phyloP scores from a whole-genome alignment of 2,329 filamentous ascomycete genomes.

The Xylariaceae sp. region DNA sequence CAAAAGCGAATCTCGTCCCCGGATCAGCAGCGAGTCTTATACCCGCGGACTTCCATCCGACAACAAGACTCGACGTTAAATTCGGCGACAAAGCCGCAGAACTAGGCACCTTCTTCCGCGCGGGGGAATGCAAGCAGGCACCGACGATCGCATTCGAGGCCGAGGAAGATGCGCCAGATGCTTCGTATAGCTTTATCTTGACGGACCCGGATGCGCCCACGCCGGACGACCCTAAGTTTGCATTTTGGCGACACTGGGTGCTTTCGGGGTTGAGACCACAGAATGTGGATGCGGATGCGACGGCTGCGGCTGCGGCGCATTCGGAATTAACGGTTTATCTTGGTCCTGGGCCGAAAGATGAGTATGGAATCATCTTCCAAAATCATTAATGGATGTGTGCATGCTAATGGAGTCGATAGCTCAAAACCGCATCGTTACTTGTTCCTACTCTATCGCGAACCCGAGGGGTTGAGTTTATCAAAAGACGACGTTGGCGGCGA shows the following conservation, averaged over 20 bases:
- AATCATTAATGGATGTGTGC: too few relatives aligned
- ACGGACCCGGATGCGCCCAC: constrained; percentile 52
- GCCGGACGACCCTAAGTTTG: constrained; percentile 49
- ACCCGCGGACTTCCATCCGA: constrained; percentile 39
- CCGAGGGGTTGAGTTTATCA: constrained; percentile 30
- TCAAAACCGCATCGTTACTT: constrained; percentile 45
- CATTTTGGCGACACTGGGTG: constrained; percentile 52
- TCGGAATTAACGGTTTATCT: constrained; percentile 39
- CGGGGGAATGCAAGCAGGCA: constrained; percentile 33
- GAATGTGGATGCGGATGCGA: constrained; percentile 6
- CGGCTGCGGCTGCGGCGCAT: neutral
- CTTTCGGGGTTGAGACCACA: constrained; percentile 22
- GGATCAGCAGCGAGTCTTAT: constrained; percentile 38
- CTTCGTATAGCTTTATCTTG: constrained; percentile 44
- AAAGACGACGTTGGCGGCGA: constrained; percentile 44
- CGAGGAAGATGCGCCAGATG: constrained; percentile 29
- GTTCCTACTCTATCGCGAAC: constrained; percentile 42
- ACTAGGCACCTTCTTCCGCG: constrained; percentile 38
- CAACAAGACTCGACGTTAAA: constrained; percentile 36
- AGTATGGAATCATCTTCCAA: constrained; percentile 15
- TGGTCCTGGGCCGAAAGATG: constrained; percentile 42
- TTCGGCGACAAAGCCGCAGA: constrained; percentile 33
- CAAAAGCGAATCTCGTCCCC: constrained; percentile 37
- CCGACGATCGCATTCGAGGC: constrained; percentile 36
- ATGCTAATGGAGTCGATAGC: constrained; percentile 29